These are phyloP conservation scores for Penicillium subrubescens DNA, from an alignment of 495 filamentous ascomycete species.

Conservation along the genomic window DNA sequence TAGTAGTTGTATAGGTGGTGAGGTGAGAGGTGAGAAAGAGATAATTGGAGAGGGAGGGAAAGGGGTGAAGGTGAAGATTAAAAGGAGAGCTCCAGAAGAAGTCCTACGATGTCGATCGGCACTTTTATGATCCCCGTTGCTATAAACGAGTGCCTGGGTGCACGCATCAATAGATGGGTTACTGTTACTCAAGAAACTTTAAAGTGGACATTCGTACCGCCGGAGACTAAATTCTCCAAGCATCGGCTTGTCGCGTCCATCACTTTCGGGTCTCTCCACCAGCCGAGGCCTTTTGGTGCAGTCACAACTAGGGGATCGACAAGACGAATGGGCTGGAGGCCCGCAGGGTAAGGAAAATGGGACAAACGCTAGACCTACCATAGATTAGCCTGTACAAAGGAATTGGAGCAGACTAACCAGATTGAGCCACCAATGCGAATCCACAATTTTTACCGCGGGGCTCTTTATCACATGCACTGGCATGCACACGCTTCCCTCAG, in stretches of 20 bases:
- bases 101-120: background rate
- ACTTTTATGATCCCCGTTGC: background rate
- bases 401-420: background rate
- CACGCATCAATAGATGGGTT: background rate
- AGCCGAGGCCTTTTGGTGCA: background rate
- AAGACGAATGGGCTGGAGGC: background rate
- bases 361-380: background rate
- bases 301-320: background rate
- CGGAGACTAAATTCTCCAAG: conserved; percentile 2
- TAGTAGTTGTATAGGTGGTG: background rate
- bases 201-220: background rate
- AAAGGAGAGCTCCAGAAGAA: background rate
- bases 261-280: background rate
- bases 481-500: background rate
- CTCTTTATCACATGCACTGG: background rate
- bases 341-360: background rate
- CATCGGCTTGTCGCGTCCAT: background rate
- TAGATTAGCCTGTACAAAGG: background rate
- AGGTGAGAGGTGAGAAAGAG: background rate
- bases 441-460: background rate
- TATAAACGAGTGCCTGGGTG: background rate
- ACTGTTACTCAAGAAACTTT: background rate
- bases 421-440: background rate
- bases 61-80: background rate
- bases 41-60: background rate